Conservation (phyloP, 2,329 filamentous ascomycete genomes). For the Eurotiales sp. region DNA sequence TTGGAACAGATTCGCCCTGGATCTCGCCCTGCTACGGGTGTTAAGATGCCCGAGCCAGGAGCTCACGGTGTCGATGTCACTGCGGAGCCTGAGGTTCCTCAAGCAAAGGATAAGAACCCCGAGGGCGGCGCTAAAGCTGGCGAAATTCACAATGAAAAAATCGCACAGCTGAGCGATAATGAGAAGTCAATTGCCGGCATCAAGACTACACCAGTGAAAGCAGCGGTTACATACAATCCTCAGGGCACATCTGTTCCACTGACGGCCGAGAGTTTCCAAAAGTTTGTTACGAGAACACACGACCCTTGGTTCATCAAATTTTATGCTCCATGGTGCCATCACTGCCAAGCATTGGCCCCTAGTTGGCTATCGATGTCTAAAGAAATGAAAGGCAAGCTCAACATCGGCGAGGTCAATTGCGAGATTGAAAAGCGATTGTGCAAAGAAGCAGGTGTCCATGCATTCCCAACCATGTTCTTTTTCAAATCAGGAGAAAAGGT, state of each 20-base stretch:
- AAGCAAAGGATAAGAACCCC: conserved; percentile 42
- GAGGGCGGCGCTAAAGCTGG: conserved; percentile 36
- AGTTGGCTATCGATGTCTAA: conserved; percentile 87
- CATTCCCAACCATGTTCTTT: conserved; percentile 87
- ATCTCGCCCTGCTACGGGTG: conserved; percentile 63
- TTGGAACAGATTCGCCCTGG: conserved; percentile 78
- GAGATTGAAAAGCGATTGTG: conserved; percentile 82
- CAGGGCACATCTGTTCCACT: conserved; percentile 71
- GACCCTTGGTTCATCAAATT: conserved; percentile 99
- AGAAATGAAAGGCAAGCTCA: conserved; percentile 84
- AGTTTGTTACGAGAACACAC: conserved; percentile 75
- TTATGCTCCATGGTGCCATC: conserved; percentile 94
- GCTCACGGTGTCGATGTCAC: conserved; percentile 49
- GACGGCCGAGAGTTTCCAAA: conserved; percentile 81
- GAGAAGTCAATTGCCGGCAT: conserved; percentile 19
- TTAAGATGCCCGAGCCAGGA: conserved; percentile 69
- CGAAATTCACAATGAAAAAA: conserved; percentile 41
- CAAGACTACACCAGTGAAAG: conserved; percentile 43
- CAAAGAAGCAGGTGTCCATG: conserved; percentile 76
- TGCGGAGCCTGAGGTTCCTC: conserved; percentile 34
- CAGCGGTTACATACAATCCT: conserved; percentile 64
- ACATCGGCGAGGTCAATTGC: conserved; percentile 95
- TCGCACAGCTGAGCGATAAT: conserved; percentile 16
- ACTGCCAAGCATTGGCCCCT: conserved; percentile 89
- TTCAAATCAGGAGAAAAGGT: conserved; percentile 88